These are phyloP conservation scores for Pichia sp. DNA, from an alignment of 1,139 yeast species.

Conservation along the genomic window DNA sequence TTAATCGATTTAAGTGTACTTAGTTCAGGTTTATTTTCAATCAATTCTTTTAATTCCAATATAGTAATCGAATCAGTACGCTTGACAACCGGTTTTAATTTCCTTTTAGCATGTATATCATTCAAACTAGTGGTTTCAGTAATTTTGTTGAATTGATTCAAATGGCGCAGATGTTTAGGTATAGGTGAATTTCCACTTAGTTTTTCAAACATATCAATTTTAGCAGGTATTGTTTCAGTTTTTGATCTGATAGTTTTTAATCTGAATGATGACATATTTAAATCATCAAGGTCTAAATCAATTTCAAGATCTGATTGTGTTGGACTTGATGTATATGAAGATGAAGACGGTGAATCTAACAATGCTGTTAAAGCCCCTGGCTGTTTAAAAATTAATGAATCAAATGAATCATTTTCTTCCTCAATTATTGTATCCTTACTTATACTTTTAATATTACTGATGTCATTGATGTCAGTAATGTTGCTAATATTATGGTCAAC, in stretches of 20 bases:
- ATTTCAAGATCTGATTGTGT: conserved; percentile 6
- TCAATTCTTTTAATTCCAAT: conserved; percentile 13
- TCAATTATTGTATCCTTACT: not conserved
- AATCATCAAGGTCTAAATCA: not conserved
- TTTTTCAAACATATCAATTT: conserved; percentile 25
- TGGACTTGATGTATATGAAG: conserved; percentile 4
- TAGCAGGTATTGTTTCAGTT: conserved; percentile 21
- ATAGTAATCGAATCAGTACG: conserved; percentile 10
- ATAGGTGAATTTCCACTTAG: conserved; percentile 20
- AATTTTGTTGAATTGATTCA: conserved; percentile 5
- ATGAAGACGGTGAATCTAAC: conserved; percentile 13
- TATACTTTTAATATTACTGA: not conserved
- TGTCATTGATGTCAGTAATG: not conserved
- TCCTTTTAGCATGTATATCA: conserved; percentile 1
- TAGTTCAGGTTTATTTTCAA: conserved; percentile 13
- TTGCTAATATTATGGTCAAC: not conserved
- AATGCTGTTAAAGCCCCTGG: conserved; percentile 14
- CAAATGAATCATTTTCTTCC: not conserved
- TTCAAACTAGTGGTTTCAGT: not conserved
- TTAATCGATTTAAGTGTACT: conserved; percentile 4
- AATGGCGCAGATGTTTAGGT: conserved; percentile 1
- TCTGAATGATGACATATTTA: not conserved
- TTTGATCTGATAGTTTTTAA: not conserved
- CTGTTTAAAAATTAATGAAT: conserved; percentile 1
- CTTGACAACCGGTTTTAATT: conserved; percentile 12